A percentile compares a stretch with the other conserved stretches of the same genome.
phyloP scores from a whole-genome alignment of 2,329 filamentous ascomycete species.

The Cordyceps militaris region DNA sequence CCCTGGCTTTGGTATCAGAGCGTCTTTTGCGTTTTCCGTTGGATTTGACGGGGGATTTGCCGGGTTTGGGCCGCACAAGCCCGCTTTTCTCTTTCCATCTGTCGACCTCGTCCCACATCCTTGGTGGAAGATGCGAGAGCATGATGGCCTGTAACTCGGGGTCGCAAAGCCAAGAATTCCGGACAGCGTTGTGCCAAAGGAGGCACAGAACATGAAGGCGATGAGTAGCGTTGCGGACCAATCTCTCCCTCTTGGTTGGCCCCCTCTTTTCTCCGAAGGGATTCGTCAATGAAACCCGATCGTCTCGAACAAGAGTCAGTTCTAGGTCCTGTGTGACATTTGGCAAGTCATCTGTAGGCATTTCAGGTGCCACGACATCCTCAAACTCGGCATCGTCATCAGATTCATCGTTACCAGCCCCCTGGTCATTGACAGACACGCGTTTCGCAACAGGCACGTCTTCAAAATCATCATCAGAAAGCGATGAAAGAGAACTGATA shows the following conservation, averaged over 20 bases:
- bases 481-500: slow-evolving; percentile 43
- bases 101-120: slow-evolving; percentile 64
- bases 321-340: slow-evolving; percentile 60
- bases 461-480: slow-evolving; percentile 53
- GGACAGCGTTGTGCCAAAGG: slow-evolving; percentile 81
- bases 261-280: slow-evolving; percentile 67
- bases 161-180: slow-evolving; percentile 81
- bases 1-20: slow-evolving; percentile 38
- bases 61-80: slow-evolving; percentile 29
- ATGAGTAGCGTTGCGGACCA: slow-evolving; percentile 72
- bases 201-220: slow-evolving; percentile 82
- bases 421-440: slow-evolving; percentile 28
- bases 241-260: slow-evolving; percentile 74
- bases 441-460: slow-evolving; percentile 57
- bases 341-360: slow-evolving; percentile 28
- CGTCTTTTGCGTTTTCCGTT: slow-evolving; percentile 2
- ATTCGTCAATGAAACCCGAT: slow-evolving; percentile 53
- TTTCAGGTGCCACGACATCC: slow-evolving; percentile 42
- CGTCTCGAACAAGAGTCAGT: slow-evolving; percentile 58
- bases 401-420: slow-evolving; percentile 38
- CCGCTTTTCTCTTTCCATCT: slow-evolving; percentile 66
- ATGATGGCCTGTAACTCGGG: slow-evolving; percentile 66
- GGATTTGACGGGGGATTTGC: slow-evolving; percentile 9
- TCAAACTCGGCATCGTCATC: slow-evolving; percentile 53
- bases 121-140: slow-evolving; percentile 62